A percentile compares a stretch with the other conserved stretches of the same genome.
phyloP scores from a whole-genome alignment of 495 filamentous ascomycete genomes.

The Penicillium chermesinum region DNA sequence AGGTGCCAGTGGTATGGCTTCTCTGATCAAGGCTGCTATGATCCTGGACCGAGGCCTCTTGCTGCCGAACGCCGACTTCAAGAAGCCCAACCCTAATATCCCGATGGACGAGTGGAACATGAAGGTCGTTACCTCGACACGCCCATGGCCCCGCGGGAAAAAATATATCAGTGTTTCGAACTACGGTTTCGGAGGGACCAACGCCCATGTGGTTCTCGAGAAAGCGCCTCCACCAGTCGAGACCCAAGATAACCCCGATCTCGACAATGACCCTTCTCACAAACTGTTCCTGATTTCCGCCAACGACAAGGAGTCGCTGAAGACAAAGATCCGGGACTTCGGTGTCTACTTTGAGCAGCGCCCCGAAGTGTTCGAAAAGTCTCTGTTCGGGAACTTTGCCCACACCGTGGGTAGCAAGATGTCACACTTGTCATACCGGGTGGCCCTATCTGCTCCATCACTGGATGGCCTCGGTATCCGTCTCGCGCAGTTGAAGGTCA shows the following conservation, averaged over 20 bases:
- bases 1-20: constrained; percentile 52
- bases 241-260: constrained; percentile 9
- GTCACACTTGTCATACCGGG: constrained; percentile 24
- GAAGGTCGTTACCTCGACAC: constrained; percentile 13
- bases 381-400: constrained; percentile 25
- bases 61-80: constrained; percentile 34
- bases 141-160: constrained; percentile 27
- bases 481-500: constrained; percentile 22
- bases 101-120: constrained; percentile 25
- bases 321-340: constrained; percentile 20
- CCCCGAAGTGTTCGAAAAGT: constrained; percentile 28
- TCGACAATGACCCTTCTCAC: constrained; percentile 19
- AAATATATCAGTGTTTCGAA: constrained; percentile 47
- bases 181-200: constrained; percentile 62
- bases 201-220: constrained; percentile 52
- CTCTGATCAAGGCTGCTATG: constrained; percentile 54
- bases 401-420: constrained; percentile 26
- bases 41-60: constrained; percentile 51
- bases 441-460: constrained; percentile 21
- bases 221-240: constrained; percentile 13
- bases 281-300: constrained; percentile 27
- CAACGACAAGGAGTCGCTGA: constrained; percentile 27
- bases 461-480: constrained; percentile 21
- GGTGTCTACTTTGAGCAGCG: constrained; percentile 29
- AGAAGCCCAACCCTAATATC: constrained; percentile 31